Evolutionary conservation across 2,329 filamentous ascomycete species (phyloP).

Genomic region (Chrysosporium queenslandicum): DNA sequence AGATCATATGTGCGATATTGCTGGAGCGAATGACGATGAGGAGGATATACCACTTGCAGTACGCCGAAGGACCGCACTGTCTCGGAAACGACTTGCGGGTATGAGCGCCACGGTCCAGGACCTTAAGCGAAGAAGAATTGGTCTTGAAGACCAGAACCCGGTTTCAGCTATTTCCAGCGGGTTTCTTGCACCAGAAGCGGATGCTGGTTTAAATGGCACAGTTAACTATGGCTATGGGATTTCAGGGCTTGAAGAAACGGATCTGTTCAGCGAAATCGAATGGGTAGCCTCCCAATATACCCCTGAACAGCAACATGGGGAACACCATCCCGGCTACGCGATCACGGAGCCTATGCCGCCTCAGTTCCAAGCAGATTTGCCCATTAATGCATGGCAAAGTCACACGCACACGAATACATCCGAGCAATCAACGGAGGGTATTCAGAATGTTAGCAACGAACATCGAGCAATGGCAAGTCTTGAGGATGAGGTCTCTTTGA

Average conservation of each 20-base stretch:
- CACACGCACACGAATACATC: neutral
- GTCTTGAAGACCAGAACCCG: neutral
- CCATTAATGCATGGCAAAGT: neutral
- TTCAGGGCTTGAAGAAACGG: neutral
- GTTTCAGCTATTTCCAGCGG: neutral
- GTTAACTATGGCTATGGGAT: neutral
- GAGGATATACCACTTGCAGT: slow-evolving; percentile 19
- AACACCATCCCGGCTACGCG: neutral
- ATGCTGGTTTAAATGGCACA: neutral
- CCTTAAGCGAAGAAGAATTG: neutral
- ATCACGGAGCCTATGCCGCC: neutral
- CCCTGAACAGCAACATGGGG: neutral
- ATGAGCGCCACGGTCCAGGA: neutral
- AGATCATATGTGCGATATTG: neutral
- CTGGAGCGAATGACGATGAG: slow-evolving; percentile 11
- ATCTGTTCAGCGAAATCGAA: neutral
- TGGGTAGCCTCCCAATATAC: neutral
- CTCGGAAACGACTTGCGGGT: neutral
- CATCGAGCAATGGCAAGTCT: neutral
- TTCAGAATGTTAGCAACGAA: neutral
- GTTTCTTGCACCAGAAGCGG: neutral
- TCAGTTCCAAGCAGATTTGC: neutral
- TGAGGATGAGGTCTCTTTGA: neutral
- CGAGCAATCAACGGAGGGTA: neutral
- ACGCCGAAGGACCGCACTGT: slow-evolving; percentile 8